Evolutionary conservation across 2,329 filamentous ascomycete species (phyloP).

Genomic region (Macroventuria anomochaeta): DNA sequence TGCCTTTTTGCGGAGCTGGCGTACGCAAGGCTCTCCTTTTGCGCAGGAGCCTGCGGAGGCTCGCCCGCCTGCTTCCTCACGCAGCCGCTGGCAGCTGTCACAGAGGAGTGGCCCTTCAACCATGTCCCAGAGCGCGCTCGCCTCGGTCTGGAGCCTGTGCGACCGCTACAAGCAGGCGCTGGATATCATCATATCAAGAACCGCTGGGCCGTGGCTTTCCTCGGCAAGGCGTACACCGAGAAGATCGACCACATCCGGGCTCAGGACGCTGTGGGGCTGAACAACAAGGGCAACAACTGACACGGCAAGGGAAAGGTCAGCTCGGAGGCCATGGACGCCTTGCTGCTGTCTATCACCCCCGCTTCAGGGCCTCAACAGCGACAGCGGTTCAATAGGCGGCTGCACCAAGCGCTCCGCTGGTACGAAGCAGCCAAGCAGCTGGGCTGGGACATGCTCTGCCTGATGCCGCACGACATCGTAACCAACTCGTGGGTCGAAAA

Average conservation of each 20-base stretch:
- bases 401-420: conserved; percentile 1
- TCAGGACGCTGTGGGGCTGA: neutral
- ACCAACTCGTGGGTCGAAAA: conserved; percentile 5
- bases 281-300: neutral
- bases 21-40: neutral
- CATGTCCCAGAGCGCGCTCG: neutral
- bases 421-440: neutral
- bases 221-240: neutral
- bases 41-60: neutral
- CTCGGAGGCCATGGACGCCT: neutral
- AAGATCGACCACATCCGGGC: neutral
- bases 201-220: conserved; percentile 3
- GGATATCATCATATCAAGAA: conserved; percentile 4
- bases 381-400: neutral
- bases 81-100: neutral
- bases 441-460: conserved; percentile 2
- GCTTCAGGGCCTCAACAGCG: neutral
- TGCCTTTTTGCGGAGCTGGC: neutral
- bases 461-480: conserved; percentile 2
- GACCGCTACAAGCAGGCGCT: conserved; percentile 6
- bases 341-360: neutral
- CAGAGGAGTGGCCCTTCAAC: neutral
- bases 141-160: conserved; percentile 6
- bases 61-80: neutral
- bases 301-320: neutral